A percentile compares a stretch with the other conserved stretches of the same genome.
Evolutionary conservation across 1,139 yeast species (phyloP).

Genomic region (Geotrichum restrictum): DNA sequence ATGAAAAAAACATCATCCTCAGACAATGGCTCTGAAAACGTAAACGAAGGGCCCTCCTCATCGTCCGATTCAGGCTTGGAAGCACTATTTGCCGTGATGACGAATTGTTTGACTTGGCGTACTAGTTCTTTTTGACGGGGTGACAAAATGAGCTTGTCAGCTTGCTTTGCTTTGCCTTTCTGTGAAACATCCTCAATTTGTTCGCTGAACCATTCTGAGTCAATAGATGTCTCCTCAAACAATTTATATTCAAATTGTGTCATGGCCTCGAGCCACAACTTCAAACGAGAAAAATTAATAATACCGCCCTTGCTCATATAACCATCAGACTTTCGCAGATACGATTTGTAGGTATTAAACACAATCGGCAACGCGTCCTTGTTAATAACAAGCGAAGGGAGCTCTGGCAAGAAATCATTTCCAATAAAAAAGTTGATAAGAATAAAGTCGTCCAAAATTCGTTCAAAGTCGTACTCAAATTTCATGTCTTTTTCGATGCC

Average conservation of each 20-base stretch:
- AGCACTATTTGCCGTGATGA: slow-evolving; percentile 26
- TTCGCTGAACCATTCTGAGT: slow-evolving; percentile 86
- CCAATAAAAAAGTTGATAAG: slow-evolving; percentile 92
- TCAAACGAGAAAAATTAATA: slow-evolving; percentile 69
- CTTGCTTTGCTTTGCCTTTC: slow-evolving; percentile 65
- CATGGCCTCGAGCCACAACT: slow-evolving; percentile 74
- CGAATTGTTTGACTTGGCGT: slow-evolving; percentile 30
- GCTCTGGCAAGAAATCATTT: slow-evolving; percentile 95
- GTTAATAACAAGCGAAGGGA: slow-evolving; percentile 88
- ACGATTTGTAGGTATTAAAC: slow-evolving; percentile 79
- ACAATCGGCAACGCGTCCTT: slow-evolving; percentile 94
- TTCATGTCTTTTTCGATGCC: slow-evolving; percentile 55
- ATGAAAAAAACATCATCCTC: slow-evolving; percentile 33
- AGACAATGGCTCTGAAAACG: slow-evolving; percentile 21
- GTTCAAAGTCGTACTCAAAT: slow-evolving; percentile 81
- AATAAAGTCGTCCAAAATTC: slow-evolving; percentile 87
- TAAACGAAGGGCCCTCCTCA: slow-evolving; percentile 17
- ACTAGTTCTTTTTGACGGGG: slow-evolving; percentile 57
- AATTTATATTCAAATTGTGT: slow-evolving; percentile 62
- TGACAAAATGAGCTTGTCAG: slow-evolving; percentile 55
- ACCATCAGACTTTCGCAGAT: slow-evolving; percentile 71
- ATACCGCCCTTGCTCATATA: slow-evolving; percentile 80
- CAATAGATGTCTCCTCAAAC: slow-evolving; percentile 63
- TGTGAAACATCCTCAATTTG: slow-evolving; percentile 76
- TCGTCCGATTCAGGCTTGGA: slow-evolving; percentile 23